Evolutionary conservation across 1,284 basidiomycete species (phyloP).

Genomic region (Malassezia obtusa): DNA sequence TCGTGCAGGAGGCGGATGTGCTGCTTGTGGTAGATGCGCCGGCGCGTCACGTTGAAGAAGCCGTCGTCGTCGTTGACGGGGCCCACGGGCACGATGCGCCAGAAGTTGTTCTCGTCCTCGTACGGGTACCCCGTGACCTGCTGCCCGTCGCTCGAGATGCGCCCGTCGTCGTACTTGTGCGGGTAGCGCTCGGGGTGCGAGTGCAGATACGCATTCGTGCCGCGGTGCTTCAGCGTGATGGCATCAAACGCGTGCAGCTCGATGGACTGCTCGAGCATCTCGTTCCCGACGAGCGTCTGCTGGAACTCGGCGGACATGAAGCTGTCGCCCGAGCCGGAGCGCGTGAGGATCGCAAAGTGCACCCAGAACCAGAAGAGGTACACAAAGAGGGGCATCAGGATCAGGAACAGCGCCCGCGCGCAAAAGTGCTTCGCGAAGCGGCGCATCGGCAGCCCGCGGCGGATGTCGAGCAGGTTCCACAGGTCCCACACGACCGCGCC

Average conservation of each 20-base stretch:
- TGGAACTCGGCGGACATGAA: conserved; percentile 99
- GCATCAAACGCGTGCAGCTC: conserved; percentile 89
- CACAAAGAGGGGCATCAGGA: conserved; percentile 72
- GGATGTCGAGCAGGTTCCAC: conserved; percentile 85
- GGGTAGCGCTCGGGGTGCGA: conserved; percentile 86
- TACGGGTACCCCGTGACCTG: conserved; percentile 97
- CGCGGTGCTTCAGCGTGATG: conserved; percentile 77
- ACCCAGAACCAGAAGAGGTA: conserved; percentile 95
- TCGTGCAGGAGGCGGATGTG: conserved; percentile 79
- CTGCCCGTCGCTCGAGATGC: conserved; percentile 90
- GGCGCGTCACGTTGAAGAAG: conserved; percentile 59
- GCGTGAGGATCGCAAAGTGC: conserved; percentile 81
- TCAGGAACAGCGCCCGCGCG: conserved; percentile 76
- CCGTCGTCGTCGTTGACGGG: conserved; percentile 54
- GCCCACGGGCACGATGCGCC: conserved; percentile 89
- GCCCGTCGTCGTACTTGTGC: conserved; percentile 86
- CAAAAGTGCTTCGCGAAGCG: conserved; percentile 80
- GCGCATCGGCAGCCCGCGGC: conserved; percentile 60
- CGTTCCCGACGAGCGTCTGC: conserved; percentile 84
- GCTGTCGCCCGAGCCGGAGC: conserved; percentile 80
- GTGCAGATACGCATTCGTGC: conserved; percentile 83
- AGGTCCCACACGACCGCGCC: conserved; percentile 83
- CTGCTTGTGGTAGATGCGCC: conserved; percentile 79
- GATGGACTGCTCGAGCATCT: conserved; percentile 75
- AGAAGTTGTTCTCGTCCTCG: conserved; percentile 85